Base-by-base conservation (phyloP, 768 basidiomycete species). In the Lactarius akahatsu region DNA sequence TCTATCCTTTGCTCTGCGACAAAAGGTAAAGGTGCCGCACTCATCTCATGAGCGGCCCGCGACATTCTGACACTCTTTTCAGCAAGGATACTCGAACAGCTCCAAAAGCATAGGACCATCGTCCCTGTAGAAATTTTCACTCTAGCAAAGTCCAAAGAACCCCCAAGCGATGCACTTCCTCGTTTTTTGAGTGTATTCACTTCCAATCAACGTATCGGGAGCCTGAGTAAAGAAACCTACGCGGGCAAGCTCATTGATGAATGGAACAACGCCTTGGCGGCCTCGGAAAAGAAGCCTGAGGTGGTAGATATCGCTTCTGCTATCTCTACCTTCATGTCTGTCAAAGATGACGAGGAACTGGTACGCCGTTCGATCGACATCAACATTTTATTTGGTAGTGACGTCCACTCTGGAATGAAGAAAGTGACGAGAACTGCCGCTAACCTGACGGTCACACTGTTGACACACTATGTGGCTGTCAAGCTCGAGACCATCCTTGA, bases 401-500 rank as follows among this genome's bases (percentile, higher is more conserved):
- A 50, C 40, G 69, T 73, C 41, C 70, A 66, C 57, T 10, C 16
- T 63, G 36, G 54, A 56, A 55, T 59, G 40, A 73, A 97, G 94
- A 94, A 90, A 91, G 81, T 79, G 68, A 84, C 87, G 18, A 85
- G 90, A 70, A 86, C 79, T 0, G 92, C 94, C 18, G 84, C 91
- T 4, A 83, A 80, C 67, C 78, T 98, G 57, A 95, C 93, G 0
- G 92, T 92, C 20, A 94, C 94, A 0, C 80, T 98, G 16, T 84
- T 98, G 68, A 82, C 86, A 63, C 83, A 95, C 72, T 89, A 96
- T 75, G 91, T 98, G 54, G 89, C 91, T 28, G 83, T 89, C 43
- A 96, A 91, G 76, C 82, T 98, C 71, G 93, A 96, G 76, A 85
- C 86, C 4, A 95, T 97, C 73, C 82, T 98, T 40, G 96, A 99